These are phyloP conservation scores for Lactarius deliciosus DNA, from an alignment of 768 basidiomycete genomes.

Conservation along the genomic window DNA sequence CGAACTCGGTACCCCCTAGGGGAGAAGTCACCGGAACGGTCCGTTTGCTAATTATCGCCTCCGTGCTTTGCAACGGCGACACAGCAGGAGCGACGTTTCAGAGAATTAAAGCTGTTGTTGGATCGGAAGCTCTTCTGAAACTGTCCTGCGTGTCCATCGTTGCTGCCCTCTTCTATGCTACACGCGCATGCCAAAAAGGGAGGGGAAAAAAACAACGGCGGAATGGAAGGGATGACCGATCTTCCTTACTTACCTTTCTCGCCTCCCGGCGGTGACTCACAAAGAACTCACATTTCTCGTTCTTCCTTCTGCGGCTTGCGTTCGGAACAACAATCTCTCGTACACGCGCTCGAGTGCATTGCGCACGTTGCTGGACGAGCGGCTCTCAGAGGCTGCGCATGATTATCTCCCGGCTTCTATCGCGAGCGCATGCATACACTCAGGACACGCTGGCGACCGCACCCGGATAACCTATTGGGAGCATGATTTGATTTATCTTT, in stretches of 20 bases:
- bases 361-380: slow-evolving; percentile 13
- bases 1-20: slow-evolving; percentile 5
- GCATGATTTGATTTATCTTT: not conserved
- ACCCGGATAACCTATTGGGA: not conserved
- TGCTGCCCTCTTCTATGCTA: not conserved
- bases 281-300: not conserved
- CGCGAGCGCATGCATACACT: not conserved
- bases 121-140: not conserved
- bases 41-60: not conserved
- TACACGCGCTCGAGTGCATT: slow-evolving; percentile 7
- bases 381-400: slow-evolving; percentile 7
- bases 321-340: not conserved
- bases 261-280: not conserved
- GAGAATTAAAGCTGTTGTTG: not conserved
- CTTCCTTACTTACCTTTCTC: not conserved
- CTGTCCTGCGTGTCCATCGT: not conserved
- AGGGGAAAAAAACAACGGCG: not conserved
- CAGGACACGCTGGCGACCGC: slow-evolving; percentile 1
- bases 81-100: not conserved
- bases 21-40: not conserved
- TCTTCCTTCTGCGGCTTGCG: not conserved
- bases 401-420: slow-evolving; percentile 17
- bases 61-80: not conserved
- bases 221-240: not conserved
- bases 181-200: not conserved